Evolutionary conservation across 75 land plant genomes (phyloP).

Genomic region (Isoetes taiwanensis): DNA sequence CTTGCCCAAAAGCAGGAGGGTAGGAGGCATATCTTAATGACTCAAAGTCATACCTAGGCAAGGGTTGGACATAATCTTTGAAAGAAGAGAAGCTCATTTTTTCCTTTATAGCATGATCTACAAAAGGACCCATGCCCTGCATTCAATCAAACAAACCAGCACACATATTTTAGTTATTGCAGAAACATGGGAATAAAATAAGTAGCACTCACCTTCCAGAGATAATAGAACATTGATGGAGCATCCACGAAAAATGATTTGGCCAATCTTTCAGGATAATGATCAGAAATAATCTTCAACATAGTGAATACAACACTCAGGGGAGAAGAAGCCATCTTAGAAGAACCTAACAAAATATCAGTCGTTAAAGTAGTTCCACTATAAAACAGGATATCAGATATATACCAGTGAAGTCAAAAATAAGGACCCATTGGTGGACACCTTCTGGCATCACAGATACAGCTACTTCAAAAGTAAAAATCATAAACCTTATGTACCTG

Average conservation of each 20-base stretch:
- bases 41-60: too few relatives aligned
- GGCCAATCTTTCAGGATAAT: constrained; percentile 63
- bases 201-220: constrained; percentile 97
- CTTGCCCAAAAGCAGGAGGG: too few relatives aligned
- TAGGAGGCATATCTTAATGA: too few relatives aligned
- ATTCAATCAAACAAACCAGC: too few relatives aligned
- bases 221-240: constrained; percentile 69
- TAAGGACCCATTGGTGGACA: constrained; percentile 60
- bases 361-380: neutral
- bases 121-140: too few relatives aligned
- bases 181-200: too few relatives aligned
- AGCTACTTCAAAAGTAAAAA: constrained; percentile 88
- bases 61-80: too few relatives aligned
- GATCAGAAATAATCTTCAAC: constrained; percentile 56
- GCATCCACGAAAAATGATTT: constrained; percentile 77
- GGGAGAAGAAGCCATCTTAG: neutral
- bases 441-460: constrained; percentile 50
- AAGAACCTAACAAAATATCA: neutral
- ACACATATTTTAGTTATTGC: too few relatives aligned
- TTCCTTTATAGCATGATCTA: too few relatives aligned
- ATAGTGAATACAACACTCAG: neutral
- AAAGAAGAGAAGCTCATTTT: too few relatives aligned
- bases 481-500: constrained; percentile 57
- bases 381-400: neutral
- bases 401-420: constrained; percentile 43